These are phyloP conservation scores for Colletotrichum sp. DNA, from an alignment of 2,329 filamentous ascomycete species.

Conservation along the genomic window DNA sequence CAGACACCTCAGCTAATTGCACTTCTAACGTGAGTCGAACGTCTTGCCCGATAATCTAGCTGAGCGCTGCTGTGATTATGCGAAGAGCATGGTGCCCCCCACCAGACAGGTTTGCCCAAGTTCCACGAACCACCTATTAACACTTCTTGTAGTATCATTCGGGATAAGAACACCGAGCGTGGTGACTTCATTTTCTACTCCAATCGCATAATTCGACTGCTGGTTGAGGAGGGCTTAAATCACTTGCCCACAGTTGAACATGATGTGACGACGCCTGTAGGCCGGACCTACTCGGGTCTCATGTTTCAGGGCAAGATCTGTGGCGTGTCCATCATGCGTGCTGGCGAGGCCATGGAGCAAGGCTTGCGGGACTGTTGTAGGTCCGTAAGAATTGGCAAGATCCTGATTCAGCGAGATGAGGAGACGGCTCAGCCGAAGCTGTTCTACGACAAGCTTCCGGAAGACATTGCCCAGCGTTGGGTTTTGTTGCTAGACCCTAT, in stretches of 20 bases:
- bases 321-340: constrained; percentile 97
- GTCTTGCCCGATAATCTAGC: not conserved
- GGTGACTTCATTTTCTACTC: constrained; percentile 99
- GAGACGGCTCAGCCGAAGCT: constrained; percentile 91
- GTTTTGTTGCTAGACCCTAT: constrained; percentile 96
- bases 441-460: constrained; percentile 97
- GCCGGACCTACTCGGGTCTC: constrained; percentile 85
- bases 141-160: constrained; percentile 76
- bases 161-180: constrained; percentile 85
- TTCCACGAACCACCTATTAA: constrained; percentile 12
- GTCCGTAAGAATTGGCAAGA: constrained; percentile 98
- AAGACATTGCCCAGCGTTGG: constrained; percentile 92
- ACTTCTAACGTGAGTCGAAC: constrained; percentile 81
- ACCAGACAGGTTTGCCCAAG: not conserved
- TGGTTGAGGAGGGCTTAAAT: constrained; percentile 97
- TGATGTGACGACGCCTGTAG: constrained; percentile 88
- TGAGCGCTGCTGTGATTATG: not conserved
- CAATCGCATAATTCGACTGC: constrained; percentile 93
- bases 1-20: constrained; percentile 98
- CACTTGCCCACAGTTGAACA: constrained; percentile 92
- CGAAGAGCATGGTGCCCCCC: not conserved
- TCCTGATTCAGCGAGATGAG: constrained; percentile 95
- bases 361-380: constrained; percentile 95
- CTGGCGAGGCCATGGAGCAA: constrained; percentile 98
- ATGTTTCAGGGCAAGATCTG: constrained; percentile 98